Conservation (phyloP, 2,329 filamentous ascomycete species). For the Chaetomiaceae sp. region DNA sequence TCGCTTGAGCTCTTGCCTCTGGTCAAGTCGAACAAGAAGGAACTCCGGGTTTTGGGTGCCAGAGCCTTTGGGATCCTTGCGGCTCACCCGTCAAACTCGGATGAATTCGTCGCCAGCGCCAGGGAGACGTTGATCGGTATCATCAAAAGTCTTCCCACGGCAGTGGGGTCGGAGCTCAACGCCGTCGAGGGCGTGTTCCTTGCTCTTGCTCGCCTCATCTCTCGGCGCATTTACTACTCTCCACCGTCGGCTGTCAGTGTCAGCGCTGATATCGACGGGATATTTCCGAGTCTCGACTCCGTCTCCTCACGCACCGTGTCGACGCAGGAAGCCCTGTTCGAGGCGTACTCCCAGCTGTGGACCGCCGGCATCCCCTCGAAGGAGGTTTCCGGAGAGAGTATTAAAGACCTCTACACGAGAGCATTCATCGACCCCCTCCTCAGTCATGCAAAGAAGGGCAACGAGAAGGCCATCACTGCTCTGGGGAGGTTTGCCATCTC, state of each 20-base stretch:
- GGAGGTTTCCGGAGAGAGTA: slow-evolving; percentile 16
- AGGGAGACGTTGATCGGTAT: slow-evolving; percentile 44
- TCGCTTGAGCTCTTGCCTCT: slow-evolving; percentile 53
- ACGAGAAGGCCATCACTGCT: slow-evolving; percentile 75
- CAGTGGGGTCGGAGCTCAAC: slow-evolving; percentile 41
- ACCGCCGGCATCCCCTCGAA: slow-evolving; percentile 35
- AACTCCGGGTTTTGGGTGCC: slow-evolving; percentile 62
- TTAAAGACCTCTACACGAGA: slow-evolving; percentile 30
- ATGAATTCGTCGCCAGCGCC: slow-evolving; percentile 38
- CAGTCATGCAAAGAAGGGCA: slow-evolving; percentile 69
- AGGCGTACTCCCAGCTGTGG: slow-evolving; percentile 43
- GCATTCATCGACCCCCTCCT: slow-evolving; percentile 60
- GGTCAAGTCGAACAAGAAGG: slow-evolving; percentile 67
- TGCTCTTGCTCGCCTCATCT: slow-evolving; percentile 42
- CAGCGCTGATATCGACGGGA: background rate
- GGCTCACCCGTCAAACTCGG: slow-evolving; percentile 54
- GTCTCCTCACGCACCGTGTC: slow-evolving; percentile 27
- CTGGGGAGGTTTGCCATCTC: slow-evolving; percentile 73
- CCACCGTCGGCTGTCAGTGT: background rate
- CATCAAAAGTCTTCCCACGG: slow-evolving; percentile 47
- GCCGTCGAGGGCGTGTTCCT: slow-evolving; percentile 45
- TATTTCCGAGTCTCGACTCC: slow-evolving; percentile 26
- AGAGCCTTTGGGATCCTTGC: slow-evolving; percentile 72
- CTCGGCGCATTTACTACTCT: slow-evolving; percentile 42
- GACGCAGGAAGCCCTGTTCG: slow-evolving; percentile 42